Conservation (phyloP, 257 asterid species). For the Solanum chmielewskii region DNA sequence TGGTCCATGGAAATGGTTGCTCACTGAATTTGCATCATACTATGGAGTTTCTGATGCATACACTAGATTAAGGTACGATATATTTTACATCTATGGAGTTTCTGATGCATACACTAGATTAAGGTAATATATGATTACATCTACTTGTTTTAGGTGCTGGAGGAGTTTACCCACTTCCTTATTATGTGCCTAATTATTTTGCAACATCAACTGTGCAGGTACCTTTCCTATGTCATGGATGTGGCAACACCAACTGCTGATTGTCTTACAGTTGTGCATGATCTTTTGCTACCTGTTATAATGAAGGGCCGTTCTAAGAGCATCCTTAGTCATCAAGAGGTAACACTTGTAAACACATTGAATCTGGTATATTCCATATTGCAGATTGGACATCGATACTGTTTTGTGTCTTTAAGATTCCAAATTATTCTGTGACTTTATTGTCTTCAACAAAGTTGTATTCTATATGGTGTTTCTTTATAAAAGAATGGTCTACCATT, state of each 20-base stretch:
- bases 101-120: conserved; percentile 45
- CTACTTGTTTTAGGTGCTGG: neutral
- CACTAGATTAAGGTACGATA: conserved; percentile 33
- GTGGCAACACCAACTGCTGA: conserved; percentile 52
- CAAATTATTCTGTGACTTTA: neutral
- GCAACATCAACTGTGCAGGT: conserved; percentile 15
- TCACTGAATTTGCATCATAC: conserved; percentile 34
- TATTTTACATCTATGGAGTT: conserved; percentile 18
- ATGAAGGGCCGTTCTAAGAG: conserved; percentile 35
- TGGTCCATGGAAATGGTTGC: conserved; percentile 52
- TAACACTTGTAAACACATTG: neutral
- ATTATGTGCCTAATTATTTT: neutral
- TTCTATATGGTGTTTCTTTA: neutral
- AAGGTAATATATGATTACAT: conserved; percentile 10
- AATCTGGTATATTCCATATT: neutral
- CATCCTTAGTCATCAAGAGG: conserved; percentile 49
- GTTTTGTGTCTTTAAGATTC: neutral
- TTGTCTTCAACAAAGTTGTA: neutral
- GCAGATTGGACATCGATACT: neutral
- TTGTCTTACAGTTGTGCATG: conserved; percentile 29
- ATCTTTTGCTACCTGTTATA: conserved; percentile 25
- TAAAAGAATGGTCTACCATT: neutral
- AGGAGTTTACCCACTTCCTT: neutral
- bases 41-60: conserved; percentile 49
- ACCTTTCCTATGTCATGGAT: conserved; percentile 51